phyloP scores from a whole-genome alignment of 257 asterid genomes.

The Penstemon barbatus region DNA sequence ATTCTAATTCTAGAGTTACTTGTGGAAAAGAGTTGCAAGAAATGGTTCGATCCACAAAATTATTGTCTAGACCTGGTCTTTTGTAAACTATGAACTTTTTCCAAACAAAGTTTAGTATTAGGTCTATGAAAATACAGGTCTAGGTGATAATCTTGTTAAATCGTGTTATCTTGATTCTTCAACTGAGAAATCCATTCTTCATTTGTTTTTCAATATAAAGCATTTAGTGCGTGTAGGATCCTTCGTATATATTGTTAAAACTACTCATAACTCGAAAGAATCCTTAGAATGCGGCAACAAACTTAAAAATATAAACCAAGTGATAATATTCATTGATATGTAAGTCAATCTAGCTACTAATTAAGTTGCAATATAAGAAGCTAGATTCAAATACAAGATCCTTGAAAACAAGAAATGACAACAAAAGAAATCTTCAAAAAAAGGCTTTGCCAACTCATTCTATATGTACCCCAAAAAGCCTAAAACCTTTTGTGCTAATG shows the following conservation, averaged over 20 bases:
- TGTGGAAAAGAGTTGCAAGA: no score
- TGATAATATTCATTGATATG: no score
- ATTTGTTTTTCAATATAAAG: no score
- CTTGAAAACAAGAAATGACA: neutral
- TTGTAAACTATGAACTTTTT: no score
- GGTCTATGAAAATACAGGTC: no score
- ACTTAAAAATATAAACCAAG: neutral
- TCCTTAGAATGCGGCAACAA: neutral
- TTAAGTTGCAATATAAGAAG: neutral
- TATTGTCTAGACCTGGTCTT: no score
- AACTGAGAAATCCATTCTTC: no score
- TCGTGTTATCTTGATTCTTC: no score
- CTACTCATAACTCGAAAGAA: neutral
- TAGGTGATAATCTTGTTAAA: no score
- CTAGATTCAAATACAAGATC: neutral
- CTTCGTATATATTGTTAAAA: neutral
- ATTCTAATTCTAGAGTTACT: neutral
- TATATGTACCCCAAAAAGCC: conserved; percentile 54
- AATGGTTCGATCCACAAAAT: no score
- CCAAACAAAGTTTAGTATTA: no score
- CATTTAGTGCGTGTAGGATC: no score
- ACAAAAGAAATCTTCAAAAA: neutral
- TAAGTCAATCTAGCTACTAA: neutral
- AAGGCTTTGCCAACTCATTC: conserved; percentile 9
- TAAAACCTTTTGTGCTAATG: conserved; percentile 34